A percentile compares a stretch with the other conserved stretches of the same genome.
These are phyloP conservation scores for Fusarium austroafricanum DNA, from an alignment of 2,329 filamentous ascomycete species.

Conservation along the genomic window DNA sequence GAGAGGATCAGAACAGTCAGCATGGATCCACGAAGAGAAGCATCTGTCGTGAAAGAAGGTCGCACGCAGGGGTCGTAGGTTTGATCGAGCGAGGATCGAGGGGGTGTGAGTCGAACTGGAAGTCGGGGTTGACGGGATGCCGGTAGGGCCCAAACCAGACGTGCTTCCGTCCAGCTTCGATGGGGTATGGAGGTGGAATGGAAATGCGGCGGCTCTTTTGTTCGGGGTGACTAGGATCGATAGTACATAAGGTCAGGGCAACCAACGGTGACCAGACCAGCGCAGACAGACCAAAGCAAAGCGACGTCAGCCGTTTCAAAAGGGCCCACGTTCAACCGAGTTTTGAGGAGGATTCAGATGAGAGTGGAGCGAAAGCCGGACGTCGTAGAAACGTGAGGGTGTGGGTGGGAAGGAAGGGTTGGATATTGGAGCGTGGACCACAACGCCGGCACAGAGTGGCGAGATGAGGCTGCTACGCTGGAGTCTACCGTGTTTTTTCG, in stretches of 20 bases:
- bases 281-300: slow-evolving; percentile 6
- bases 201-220: slow-evolving; percentile 48
- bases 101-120: slow-evolving; percentile 43
- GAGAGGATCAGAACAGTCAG: slow-evolving; percentile 43
- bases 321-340: slow-evolving; percentile 34
- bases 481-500: slow-evolving; percentile 13
- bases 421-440: slow-evolving; percentile 34
- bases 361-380: slow-evolving; percentile 30
- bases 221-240: slow-evolving; percentile 44
- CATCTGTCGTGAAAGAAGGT: slow-evolving; percentile 38
- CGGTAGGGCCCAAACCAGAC: slow-evolving; percentile 33
- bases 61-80: slow-evolving; percentile 40
- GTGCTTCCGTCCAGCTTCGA: slow-evolving; percentile 40
- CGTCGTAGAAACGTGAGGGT: slow-evolving; percentile 30
- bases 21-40: slow-evolving; percentile 42
- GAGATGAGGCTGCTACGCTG: slow-evolving; percentile 39
- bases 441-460: slow-evolving; percentile 39
- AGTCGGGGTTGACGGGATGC: slow-evolving; percentile 29
- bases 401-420: slow-evolving; percentile 19
- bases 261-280: slow-evolving; percentile 21
- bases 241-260: slow-evolving; percentile 39
- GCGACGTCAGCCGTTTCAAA: slow-evolving; percentile 43
- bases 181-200: slow-evolving; percentile 44
- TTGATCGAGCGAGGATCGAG: slow-evolving; percentile 39
- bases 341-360: slow-evolving; percentile 16